These are phyloP conservation scores for Trichophyton verrucosum DNA, from an alignment of 2,329 filamentous ascomycete species.

Conservation along the genomic window DNA sequence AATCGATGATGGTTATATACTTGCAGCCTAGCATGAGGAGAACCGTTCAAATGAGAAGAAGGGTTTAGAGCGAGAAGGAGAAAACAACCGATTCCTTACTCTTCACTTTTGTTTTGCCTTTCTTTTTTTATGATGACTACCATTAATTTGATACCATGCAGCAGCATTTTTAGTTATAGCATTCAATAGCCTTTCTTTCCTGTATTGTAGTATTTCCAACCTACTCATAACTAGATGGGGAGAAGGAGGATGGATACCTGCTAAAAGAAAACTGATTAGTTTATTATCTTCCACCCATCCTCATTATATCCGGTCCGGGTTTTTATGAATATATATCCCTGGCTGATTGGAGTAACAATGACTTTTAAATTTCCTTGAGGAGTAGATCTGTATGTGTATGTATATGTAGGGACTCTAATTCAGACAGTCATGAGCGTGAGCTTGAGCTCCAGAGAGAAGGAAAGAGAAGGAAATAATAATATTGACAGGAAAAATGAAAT, in stretches of 20 bases:
- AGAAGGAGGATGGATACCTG: not conserved
- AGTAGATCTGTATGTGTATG: not conserved
- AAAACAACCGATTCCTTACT: not conserved
- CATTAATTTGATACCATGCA: slow-evolving; percentile 1
- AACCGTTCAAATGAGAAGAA: not conserved
- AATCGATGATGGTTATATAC: not conserved
- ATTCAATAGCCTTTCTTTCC: not conserved
- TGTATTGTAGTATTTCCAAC: not conserved
- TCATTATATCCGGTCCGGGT: not conserved
- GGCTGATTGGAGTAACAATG: not conserved
- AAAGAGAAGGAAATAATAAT: not conserved
- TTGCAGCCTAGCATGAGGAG: not conserved
- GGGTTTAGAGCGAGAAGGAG: not conserved
- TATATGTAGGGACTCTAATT: not conserved
- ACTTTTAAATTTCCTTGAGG: not conserved
- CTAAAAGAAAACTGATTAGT: not conserved
- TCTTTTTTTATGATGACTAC: not conserved
- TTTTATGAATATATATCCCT: not conserved
- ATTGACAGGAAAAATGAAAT: not conserved
- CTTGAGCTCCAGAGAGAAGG: not conserved
- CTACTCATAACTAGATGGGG: no score
- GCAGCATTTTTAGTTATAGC: not conserved
- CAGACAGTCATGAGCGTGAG: not conserved
- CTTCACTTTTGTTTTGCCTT: not conserved
- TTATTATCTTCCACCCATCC: not conserved